Evolutionary conservation across 768 basidiomycete genomes (phyloP).

Genomic region (Exidia glandulosa): DNA sequence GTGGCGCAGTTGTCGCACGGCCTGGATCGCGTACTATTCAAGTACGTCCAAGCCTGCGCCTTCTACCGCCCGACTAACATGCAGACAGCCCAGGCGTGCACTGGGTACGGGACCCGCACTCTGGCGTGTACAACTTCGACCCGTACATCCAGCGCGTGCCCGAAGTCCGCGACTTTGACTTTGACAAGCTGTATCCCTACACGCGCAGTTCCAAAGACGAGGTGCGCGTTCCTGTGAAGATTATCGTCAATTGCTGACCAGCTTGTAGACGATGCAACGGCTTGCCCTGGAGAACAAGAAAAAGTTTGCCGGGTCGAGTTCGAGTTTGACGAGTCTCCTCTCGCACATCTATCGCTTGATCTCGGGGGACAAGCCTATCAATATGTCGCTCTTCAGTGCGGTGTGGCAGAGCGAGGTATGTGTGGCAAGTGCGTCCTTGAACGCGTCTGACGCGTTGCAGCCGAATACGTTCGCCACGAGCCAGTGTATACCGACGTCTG

Average conservation of each 20-base stretch:
- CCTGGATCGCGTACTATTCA: slow-evolving; percentile 64
- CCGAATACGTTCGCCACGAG: slow-evolving; percentile 59
- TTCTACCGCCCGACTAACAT: not conserved
- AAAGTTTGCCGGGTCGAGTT: slow-evolving; percentile 78
- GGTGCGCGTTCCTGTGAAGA: slow-evolving; percentile 25
- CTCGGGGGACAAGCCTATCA: slow-evolving; percentile 56
- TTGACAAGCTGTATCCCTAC: slow-evolving; percentile 64
- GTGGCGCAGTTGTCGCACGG: slow-evolving; percentile 56
- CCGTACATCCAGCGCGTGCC: slow-evolving; percentile 65
- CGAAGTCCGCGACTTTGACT: slow-evolving; percentile 71
- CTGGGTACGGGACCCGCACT: slow-evolving; percentile 78
- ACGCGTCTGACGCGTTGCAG: slow-evolving; percentile 22
- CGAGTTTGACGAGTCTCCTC: slow-evolving; percentile 74
- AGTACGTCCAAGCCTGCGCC: slow-evolving; percentile 31
- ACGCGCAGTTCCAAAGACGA: slow-evolving; percentile 67
- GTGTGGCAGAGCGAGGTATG: slow-evolving; percentile 44
- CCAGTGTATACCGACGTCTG: slow-evolving; percentile 64
- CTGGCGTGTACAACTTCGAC: slow-evolving; percentile 76
- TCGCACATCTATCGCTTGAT: slow-evolving; percentile 83
- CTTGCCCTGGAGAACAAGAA: slow-evolving; percentile 50
- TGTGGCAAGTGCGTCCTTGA: not conserved
- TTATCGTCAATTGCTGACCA: not conserved
- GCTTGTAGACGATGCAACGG: slow-evolving; percentile 45
- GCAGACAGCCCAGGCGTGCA: slow-evolving; percentile 71
- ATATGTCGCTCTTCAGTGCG: slow-evolving; percentile 48